Base-by-base conservation (phyloP, 2,329 filamentous ascomycete species). In the Diaporthe longicolla region DNA sequence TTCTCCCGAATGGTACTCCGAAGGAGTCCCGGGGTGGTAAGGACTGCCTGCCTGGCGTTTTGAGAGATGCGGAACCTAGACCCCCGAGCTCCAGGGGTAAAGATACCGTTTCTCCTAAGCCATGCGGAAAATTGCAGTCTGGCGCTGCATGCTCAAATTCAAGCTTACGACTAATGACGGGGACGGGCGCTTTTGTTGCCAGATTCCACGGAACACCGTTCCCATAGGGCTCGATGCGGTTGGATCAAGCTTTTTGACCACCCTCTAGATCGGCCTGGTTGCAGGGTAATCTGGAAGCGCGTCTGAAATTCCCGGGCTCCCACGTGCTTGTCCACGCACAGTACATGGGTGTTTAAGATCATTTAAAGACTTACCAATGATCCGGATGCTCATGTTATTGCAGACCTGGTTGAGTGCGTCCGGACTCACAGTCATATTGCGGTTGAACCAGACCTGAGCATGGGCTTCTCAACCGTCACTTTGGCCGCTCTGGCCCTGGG, bases 51-150 rank as follows among this genome's bases (percentile, higher is more conserved):
- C 37, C 13, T 8, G 37, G 13, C 13, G 13, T 50, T 61, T 71
- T 21, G 43, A 61, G 69, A 48, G 40, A 7, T 32, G 26, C 72
- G 68, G 72, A 74, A 37, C 68, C 45, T 71, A 29, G n/a, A 3
- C 24, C 40, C 72, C 58, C 72, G 72, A 37, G 24, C 9, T 19
- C n/a, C 48, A 57, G 40, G 72, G 52, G 26, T 6, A 29, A 17
- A 54, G 48, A 19, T 19, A 43, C 72, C 43, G 37, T 7, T 55
- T 26, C 37, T 65, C 37, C 11, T 65, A 66, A 35, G 37, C 43
- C 26, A 57, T 45, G 43, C 50, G 37, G 37, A 35, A 50, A 58
- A 71, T 29, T n/a, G 40, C 17, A 9, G 35, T 15, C 6, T 6
- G 21, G 21, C 13, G 13, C 13, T 13, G 29, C 15, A 8, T 45